Evolutionary conservation across 2,329 filamentous ascomycete genomes (phyloP).

Genomic region (Grosmannia penicillata): DNA sequence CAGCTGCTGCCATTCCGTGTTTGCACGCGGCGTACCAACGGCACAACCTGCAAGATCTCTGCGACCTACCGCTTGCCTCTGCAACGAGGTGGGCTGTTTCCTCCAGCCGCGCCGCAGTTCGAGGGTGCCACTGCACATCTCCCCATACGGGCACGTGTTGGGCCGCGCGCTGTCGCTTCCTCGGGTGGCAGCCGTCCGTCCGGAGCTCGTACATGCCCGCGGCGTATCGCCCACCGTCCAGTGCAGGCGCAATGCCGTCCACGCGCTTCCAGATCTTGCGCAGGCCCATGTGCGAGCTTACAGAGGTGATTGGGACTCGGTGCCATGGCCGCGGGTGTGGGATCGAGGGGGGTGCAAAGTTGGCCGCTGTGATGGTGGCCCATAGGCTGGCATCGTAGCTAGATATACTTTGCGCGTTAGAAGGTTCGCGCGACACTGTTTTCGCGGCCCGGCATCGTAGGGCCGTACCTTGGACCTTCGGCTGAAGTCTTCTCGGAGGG

Average conservation of each 20-base stretch:
- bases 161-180: conserved; percentile 19
- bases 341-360: conserved; percentile 11
- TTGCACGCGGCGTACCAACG: too few species aligned
- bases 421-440: background rate
- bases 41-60: too few species aligned
- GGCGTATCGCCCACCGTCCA: conserved; percentile 6
- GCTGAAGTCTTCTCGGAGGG: too few species aligned
- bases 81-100: conserved; percentile 8
- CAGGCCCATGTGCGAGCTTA: conserved; percentile 4
- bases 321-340: conserved; percentile 16
- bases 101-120: background rate
- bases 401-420: too few species aligned
- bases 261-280: conserved; percentile 19
- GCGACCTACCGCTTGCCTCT: conserved; percentile 13
- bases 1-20: background rate
- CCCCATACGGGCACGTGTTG: conserved; percentile 18
- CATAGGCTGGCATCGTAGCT: background rate
- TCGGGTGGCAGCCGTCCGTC: conserved; percentile 16
- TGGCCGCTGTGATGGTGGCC: conserved; percentile 11
- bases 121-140: conserved; percentile 16
- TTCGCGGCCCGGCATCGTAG: background rate
- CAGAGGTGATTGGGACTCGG: conserved; percentile 15
- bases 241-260: conserved; percentile 7
- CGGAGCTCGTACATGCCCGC: conserved; percentile 17
- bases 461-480: too few species aligned